These are phyloP conservation scores for Tephrocybe sp. DNA, from an alignment of 768 basidiomycete species.

Conservation along the genomic window DNA sequence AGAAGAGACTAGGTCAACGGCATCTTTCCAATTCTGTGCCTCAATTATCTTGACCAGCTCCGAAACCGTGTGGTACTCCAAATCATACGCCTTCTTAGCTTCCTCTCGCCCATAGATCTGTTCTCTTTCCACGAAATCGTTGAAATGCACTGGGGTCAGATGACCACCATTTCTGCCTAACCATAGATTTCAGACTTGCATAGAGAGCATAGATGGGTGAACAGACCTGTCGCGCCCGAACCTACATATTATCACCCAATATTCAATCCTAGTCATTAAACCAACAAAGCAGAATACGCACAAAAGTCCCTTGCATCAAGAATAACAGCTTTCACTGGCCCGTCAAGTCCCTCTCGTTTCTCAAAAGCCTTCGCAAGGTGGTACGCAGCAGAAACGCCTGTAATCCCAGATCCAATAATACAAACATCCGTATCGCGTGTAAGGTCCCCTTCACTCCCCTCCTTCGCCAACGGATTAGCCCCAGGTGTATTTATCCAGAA, in stretches of 20 bases:
- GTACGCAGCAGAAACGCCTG: slow-evolving; percentile 73
- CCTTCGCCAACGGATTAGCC: slow-evolving; percentile 63
- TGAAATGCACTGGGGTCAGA: slow-evolving; percentile 50
- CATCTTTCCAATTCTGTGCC: slow-evolving; percentile 35
- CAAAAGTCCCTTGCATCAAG: slow-evolving; percentile 88
- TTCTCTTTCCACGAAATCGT: slow-evolving; percentile 38
- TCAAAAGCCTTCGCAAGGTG: slow-evolving; percentile 49
- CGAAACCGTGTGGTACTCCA: slow-evolving; percentile 57
- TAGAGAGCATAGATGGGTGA: neutral
- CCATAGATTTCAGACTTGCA: neutral
- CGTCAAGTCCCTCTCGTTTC: slow-evolving; percentile 9
- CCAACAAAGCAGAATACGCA: slow-evolving; percentile 33
- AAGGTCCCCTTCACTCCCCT: slow-evolving; percentile 64
- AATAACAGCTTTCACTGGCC: slow-evolving; percentile 34
- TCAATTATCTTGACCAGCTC: slow-evolving; percentile 50
- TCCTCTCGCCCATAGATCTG: slow-evolving; percentile 47
- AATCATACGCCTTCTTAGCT: slow-evolving; percentile 44
- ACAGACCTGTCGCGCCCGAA: slow-evolving; percentile 71
- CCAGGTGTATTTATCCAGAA: slow-evolving; percentile 67
- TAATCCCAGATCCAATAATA: slow-evolving; percentile 79
- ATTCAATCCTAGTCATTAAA: neutral
- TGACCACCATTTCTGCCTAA: slow-evolving; percentile 83
- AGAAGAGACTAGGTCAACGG: slow-evolving; percentile 62
- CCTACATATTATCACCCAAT: slow-evolving; percentile 34
- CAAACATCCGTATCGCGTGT: slow-evolving; percentile 66